Evolutionary conservation across 2,329 filamentous ascomycete genomes (phyloP).

Genomic region (Ophiostoma sp.): DNA sequence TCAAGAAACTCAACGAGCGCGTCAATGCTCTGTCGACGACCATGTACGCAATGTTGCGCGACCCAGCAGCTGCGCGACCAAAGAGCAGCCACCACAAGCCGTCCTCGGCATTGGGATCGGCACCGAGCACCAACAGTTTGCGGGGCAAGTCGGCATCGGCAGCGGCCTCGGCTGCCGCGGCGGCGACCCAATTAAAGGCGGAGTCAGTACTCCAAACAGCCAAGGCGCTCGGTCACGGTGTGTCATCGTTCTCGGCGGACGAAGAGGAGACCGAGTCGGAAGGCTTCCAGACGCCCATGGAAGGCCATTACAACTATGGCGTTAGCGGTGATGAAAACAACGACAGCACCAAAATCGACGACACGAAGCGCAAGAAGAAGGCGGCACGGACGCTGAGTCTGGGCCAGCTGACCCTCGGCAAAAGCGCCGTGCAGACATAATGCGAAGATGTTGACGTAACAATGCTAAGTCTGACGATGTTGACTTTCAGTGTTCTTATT

Average conservation of each 20-base stretch:
- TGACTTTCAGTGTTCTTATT: neutral
- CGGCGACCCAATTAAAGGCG: constrained; percentile 21
- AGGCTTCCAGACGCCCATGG: constrained; percentile 30
- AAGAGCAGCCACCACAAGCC: constrained; percentile 34
- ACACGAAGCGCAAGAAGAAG: constrained; percentile 44
- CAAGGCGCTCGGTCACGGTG: constrained; percentile 23
- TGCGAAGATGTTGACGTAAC: neutral
- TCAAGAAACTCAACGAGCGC: constrained; percentile 53
- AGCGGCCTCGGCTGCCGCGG: neutral
- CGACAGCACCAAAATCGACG: constrained; percentile 29
- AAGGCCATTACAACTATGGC: constrained; percentile 36
- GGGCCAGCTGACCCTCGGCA: constrained; percentile 54
- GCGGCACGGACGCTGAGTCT: constrained; percentile 66
- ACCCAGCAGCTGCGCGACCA: constrained; percentile 40
- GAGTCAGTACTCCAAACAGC: constrained; percentile 23
- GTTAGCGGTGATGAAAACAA: constrained; percentile 34
- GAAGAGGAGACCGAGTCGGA: constrained; percentile 45
- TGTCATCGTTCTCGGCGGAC: constrained; percentile 17
- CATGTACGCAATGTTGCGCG: constrained; percentile 42
- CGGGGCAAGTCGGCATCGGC: constrained; percentile 11
- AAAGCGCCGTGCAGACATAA: constrained; percentile 25
- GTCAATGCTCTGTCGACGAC: constrained; percentile 49
- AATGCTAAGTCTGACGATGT: neutral
- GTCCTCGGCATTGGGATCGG: neutral
- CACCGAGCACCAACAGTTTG: constrained; percentile 24